phyloP scores from a whole-genome alignment of 75 land plant genomes.

The Chamaecyparis obtusa region DNA sequence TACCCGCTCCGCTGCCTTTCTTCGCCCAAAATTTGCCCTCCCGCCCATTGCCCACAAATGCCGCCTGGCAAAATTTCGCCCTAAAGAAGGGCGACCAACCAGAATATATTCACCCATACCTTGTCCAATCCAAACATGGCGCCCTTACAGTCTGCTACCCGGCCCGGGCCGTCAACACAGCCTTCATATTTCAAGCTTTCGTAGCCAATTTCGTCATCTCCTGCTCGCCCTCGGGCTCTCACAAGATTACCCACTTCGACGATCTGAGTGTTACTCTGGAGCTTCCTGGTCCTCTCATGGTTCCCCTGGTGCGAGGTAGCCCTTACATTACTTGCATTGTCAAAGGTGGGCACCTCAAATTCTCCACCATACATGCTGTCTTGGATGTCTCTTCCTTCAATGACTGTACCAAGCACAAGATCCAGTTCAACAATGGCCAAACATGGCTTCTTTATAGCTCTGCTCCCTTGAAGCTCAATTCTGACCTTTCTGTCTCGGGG shows the following conservation, averaged over 20 bases:
- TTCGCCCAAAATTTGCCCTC: slow-evolving; percentile 3
- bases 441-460: slow-evolving; percentile 28
- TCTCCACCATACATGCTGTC: slow-evolving; percentile 29
- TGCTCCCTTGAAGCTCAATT: slow-evolving; percentile 3
- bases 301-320: too few species aligned
- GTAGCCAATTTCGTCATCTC: slow-evolving; percentile 18
- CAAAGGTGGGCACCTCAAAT: slow-evolving; percentile 8
- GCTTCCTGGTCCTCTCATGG: slow-evolving; percentile 19
- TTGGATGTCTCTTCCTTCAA: slow-evolving; percentile 15
- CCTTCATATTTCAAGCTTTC: slow-evolving; percentile 20
- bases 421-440: slow-evolving; percentile 28
- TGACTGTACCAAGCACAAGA: neutral
- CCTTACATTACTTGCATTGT: slow-evolving; percentile 17
- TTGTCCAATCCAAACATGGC: slow-evolving; percentile 17
- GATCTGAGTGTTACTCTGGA: slow-evolving; percentile 62
- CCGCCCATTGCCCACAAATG: slow-evolving; percentile 28
- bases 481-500: neutral
- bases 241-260: slow-evolving; percentile 23
- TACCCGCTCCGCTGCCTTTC: slow-evolving; percentile 10
- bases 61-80: slow-evolving; percentile 21
- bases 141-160: slow-evolving; percentile 31
- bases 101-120: slow-evolving; percentile 43
- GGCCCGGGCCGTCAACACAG: slow-evolving; percentile 2
- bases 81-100: slow-evolving; percentile 12
- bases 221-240: slow-evolving; percentile 3